Percentiles rank a stretch among this genome's conserved stretches.
phyloP scores from a whole-genome alignment of 1,139 yeast genomes.

The Geotrichum reessii region DNA sequence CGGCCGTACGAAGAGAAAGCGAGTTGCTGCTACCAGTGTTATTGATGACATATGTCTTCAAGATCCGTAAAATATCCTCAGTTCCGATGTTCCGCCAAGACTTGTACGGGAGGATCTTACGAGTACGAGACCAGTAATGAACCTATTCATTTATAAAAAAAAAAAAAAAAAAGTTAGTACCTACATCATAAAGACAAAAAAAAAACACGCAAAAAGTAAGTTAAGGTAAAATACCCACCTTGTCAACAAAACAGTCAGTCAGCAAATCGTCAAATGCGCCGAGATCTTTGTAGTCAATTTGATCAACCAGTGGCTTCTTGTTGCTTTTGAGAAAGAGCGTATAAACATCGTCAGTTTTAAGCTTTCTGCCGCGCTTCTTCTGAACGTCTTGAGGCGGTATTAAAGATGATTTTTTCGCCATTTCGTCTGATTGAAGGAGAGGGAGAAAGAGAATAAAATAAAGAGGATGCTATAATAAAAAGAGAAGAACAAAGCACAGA shows the following conservation, averaged over 20 bases:
- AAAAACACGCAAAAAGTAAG: neutral
- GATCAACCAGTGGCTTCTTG: slow-evolving; percentile 16
- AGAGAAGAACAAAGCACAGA: neutral
- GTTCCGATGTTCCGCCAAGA: slow-evolving; percentile 28
- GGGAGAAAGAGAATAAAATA: neutral
- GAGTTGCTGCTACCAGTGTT: slow-evolving; percentile 17
- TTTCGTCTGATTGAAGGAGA: slow-evolving; percentile 12
- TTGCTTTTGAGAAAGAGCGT: slow-evolving; percentile 16
- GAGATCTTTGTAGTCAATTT: slow-evolving; percentile 41
- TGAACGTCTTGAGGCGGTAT: slow-evolving; percentile 12
- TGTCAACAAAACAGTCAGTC: slow-evolving; percentile 37
- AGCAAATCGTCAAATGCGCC: slow-evolving; percentile 48
- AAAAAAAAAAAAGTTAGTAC: neutral
- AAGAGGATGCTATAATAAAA: neutral
- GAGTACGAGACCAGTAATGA: slow-evolving; percentile 33
- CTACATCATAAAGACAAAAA: neutral
- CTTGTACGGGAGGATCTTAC: slow-evolving; percentile 35
- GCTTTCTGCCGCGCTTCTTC: slow-evolving; percentile 11
- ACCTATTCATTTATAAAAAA: slow-evolving; percentile 5
- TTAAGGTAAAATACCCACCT: slow-evolving; percentile 19
- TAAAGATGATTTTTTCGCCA: neutral
- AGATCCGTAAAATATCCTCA: slow-evolving; percentile 24
- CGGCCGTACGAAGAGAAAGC: slow-evolving; percentile 24
- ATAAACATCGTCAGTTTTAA: slow-evolving; percentile 12
- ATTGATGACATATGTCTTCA: slow-evolving; percentile 24